phyloP scores from a whole-genome alignment of 306 rosid species.

The Bauhinia variegata region DNA sequence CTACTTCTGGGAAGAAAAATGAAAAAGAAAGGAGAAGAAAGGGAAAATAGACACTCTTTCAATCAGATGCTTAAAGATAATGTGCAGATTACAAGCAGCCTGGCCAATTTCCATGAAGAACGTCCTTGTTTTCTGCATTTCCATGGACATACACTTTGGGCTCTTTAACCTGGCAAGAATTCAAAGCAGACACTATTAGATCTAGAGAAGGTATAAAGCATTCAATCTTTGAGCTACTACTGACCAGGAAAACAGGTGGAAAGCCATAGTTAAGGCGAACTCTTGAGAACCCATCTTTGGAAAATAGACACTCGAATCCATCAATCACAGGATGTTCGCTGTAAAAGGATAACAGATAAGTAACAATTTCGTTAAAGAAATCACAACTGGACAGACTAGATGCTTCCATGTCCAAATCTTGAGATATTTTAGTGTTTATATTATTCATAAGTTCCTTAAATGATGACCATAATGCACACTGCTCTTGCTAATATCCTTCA shows the following conservation, averaged over 20 bases:
- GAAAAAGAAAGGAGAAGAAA: not conserved
- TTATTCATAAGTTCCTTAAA: not conserved
- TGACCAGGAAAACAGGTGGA: constrained; percentile 69
- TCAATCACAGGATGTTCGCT: constrained; percentile 69
- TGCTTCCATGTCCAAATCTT: not conserved
- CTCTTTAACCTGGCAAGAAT: constrained; percentile 59
- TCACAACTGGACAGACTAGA: not conserved
- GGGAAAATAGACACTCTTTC: constrained; percentile 14
- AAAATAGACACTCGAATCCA: constrained; percentile 79
- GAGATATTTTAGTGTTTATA: constrained; percentile 1
- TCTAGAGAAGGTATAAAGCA: not conserved
- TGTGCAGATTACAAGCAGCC: constrained; percentile 54
- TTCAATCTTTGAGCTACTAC: constrained; percentile 31
- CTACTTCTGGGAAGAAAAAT: not conserved
- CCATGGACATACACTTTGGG: constrained; percentile 81
- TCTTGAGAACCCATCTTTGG: constrained; percentile 66
- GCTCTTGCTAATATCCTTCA: not conserved
- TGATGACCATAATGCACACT: not conserved
- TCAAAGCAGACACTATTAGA: constrained; percentile 13
- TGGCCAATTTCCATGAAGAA: constrained; percentile 59
- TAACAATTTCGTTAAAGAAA: not conserved
- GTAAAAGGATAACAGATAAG: constrained; percentile 22
- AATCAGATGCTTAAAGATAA: constrained; percentile 1
- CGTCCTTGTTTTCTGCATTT: constrained; percentile 43
- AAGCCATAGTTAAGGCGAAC: constrained; percentile 48